Conservation (phyloP, 768 basidiomycete species). For the Hebeloma cylindrosporum region DNA sequence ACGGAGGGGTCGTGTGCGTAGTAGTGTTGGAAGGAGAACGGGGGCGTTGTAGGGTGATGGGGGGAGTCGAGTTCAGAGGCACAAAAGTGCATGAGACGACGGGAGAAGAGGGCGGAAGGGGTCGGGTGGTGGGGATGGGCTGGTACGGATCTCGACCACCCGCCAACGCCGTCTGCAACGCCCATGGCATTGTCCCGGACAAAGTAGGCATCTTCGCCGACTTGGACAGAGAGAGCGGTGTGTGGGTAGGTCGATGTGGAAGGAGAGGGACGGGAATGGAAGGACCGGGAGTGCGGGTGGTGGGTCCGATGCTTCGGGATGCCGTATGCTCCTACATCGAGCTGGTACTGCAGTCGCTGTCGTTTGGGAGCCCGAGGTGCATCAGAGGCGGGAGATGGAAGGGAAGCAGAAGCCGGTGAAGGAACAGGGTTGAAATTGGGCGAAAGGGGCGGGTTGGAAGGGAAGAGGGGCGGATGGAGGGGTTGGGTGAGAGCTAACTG, state of each 20-base stretch:
- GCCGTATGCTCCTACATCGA: constrained; percentile 83
- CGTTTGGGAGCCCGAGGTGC: constrained; percentile 25
- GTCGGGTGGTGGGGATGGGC: constrained; percentile 25
- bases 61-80: constrained; percentile 53
- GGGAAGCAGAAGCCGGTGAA: constrained; percentile 26
- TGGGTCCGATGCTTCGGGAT: constrained; percentile 61
- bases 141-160: constrained; percentile 59
- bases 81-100: constrained; percentile 84
- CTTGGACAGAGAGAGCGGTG: constrained; percentile 59
- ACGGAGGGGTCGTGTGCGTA: constrained; percentile 21
- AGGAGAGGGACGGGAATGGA: constrained; percentile 20
- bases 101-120: constrained; percentile 61
- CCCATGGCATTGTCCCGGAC: constrained; percentile 84
- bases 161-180: constrained; percentile 94
- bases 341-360: constrained; percentile 37
- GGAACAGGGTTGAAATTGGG: constrained; percentile 31
- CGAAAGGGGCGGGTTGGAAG: constrained; percentile 27
- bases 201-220: constrained; percentile 94
- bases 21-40: constrained; percentile 28
- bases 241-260: constrained; percentile 26
- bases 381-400: constrained; percentile 27
- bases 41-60: constrained; percentile 19
- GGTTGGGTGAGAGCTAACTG: constrained; percentile 25
- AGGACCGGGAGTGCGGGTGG: constrained; percentile 5
- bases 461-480: constrained; percentile 33